Evolutionary conservation across 2,329 filamentous ascomycete species (phyloP).

Genomic region (Sclerotinia borealis): DNA sequence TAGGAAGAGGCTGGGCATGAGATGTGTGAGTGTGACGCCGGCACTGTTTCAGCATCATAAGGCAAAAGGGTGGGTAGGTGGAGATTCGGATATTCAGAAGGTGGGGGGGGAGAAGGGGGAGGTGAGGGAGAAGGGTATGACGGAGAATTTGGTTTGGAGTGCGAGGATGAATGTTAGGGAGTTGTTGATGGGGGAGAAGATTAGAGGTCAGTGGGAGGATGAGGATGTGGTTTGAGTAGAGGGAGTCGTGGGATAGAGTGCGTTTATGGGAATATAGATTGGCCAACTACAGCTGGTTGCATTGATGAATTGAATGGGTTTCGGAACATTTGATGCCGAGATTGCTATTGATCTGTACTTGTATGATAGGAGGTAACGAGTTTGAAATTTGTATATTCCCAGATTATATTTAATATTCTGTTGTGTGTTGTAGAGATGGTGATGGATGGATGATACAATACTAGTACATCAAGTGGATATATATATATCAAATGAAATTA

Average conservation of each 20-base stretch:
- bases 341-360: too few species aligned
- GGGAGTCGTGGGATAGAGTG: too few species aligned
- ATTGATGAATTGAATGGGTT: too few species aligned
- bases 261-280: neutral
- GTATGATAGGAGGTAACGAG: too few species aligned
- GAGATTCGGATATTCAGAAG: conserved; percentile 13
- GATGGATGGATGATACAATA: too few species aligned
- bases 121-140: conserved; percentile 4
- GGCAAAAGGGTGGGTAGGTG: conserved; percentile 5
- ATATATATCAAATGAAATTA: too few species aligned
- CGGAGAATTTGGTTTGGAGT: conserved; percentile 12
- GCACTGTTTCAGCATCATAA: conserved; percentile 11
- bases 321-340: too few species aligned
- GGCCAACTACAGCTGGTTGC: too few species aligned
- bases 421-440: too few species aligned
- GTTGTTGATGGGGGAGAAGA: conserved; percentile 2
- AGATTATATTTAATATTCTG: too few species aligned
- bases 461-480: too few species aligned
- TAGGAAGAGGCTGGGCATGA: neutral
- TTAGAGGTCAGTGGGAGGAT: conserved; percentile 7
- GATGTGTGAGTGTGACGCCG: conserved; percentile 5
- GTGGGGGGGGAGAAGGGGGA: neutral
- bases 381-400: too few species aligned
- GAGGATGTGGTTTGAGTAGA: neutral
- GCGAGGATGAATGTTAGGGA: conserved; percentile 8